A percentile compares a stretch with the other conserved stretches of the same genome.
Evolutionary conservation across 805 yeast genomes (phyloP).

Genomic region (Blastobotrys robertii): DNA sequence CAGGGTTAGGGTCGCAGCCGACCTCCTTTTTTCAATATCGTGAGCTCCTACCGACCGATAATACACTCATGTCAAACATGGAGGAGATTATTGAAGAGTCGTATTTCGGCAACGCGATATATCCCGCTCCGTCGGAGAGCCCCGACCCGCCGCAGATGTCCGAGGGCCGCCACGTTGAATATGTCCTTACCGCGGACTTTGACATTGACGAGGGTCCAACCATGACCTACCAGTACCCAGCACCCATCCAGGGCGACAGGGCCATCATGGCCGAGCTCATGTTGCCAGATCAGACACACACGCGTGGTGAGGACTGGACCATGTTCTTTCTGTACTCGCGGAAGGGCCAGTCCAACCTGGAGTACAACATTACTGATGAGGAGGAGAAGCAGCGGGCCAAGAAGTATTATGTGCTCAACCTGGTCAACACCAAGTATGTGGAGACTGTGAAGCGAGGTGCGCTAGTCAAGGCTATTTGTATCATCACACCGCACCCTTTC

Average conservation of each 20-base stretch:
- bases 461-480: conserved; percentile 46
- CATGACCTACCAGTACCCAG: conserved; percentile 52
- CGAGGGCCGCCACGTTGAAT: conserved; percentile 35
- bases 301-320: conserved; percentile 46
- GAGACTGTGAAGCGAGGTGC: conserved; percentile 45
- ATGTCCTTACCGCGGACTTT: conserved; percentile 64
- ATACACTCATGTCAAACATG: no score
- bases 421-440: conserved; percentile 42
- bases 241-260: conserved; percentile 17
- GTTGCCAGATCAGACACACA: conserved; percentile 52
- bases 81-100: no score
- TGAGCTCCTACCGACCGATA: no score
- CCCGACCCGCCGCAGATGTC: background rate
- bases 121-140: no score
- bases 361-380: conserved; percentile 24
- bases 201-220: conserved; percentile 69
- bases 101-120: no score
- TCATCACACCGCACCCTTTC: conserved; percentile 44
- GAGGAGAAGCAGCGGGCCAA: conserved; percentile 28
- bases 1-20: no score
- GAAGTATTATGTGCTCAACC: conserved; percentile 45
- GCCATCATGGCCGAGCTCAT: conserved; percentile 42
- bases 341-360: conserved; percentile 8
- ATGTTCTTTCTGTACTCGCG: conserved; percentile 34
- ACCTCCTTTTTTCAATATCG: no score